Conservation (phyloP, 1,284 basidiomycete genomes). For the Kalmanozyma brasiliensis region DNA sequence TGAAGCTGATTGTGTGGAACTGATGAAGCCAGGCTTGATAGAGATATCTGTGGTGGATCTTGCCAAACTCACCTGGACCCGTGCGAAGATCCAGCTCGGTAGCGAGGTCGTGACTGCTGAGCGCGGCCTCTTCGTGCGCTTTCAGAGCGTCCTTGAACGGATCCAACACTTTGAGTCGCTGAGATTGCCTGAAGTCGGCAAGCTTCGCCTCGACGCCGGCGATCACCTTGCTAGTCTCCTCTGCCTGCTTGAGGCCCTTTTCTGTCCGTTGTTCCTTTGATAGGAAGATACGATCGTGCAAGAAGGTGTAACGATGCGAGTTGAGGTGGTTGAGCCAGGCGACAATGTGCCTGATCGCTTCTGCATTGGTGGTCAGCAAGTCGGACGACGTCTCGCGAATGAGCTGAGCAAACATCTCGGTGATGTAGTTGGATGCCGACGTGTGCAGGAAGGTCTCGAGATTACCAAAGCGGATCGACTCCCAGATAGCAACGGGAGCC, state of each 20-base stretch:
- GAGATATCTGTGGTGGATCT: conserved; percentile 68
- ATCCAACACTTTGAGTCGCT: conserved; percentile 75
- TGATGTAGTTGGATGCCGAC: conserved; percentile 36
- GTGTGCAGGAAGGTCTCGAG: conserved; percentile 57
- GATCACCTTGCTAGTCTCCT: conserved; percentile 63
- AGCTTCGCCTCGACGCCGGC: conserved; percentile 70
- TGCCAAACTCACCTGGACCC: conserved; percentile 34
- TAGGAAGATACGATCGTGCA: conserved; percentile 31
- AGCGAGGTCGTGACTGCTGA: conserved; percentile 7
- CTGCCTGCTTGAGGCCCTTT: conserved; percentile 31
- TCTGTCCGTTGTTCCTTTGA: conserved; percentile 10
- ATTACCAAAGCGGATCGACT: conserved; percentile 54
- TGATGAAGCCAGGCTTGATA: conserved; percentile 80
- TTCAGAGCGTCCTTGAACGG: conserved; percentile 69
- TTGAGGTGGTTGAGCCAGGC: conserved; percentile 53
- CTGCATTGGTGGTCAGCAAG: conserved; percentile 35
- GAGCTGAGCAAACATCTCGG: conserved; percentile 46
- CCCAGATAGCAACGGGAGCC: conserved; percentile 60
- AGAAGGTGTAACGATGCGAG: conserved; percentile 32
- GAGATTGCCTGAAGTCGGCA: conserved; percentile 71
- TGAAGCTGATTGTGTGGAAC: conserved; percentile 68
- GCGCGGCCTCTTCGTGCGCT: conserved; percentile 13
- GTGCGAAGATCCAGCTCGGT: conserved; percentile 38
- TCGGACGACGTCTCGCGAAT: conserved; percentile 48
- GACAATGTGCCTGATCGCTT: conserved; percentile 41